Conservation (phyloP, 2,329 filamentous ascomycete species). For the Parasarocladium wereldwijsianum region DNA sequence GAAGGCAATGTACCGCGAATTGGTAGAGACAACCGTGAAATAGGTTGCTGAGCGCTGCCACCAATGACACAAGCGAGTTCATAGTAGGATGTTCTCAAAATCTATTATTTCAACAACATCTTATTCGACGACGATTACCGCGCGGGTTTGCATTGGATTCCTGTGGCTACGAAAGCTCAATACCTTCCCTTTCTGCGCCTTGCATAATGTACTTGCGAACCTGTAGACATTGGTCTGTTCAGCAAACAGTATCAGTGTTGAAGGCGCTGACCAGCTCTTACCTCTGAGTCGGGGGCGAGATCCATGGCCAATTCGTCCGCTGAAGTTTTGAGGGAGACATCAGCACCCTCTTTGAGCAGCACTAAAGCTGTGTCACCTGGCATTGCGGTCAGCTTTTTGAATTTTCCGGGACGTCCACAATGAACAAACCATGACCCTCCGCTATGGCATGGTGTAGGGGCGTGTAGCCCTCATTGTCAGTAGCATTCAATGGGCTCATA, state of each 20-base stretch:
- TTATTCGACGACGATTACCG: neutral
- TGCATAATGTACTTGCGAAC: constrained; percentile 64
- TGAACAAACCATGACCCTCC: constrained; percentile 49
- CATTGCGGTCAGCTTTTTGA: neutral
- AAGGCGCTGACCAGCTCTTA: constrained; percentile 22
- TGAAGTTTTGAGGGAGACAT: constrained; percentile 59
- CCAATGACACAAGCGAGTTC: constrained; percentile 5
- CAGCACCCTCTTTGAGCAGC: constrained; percentile 72
- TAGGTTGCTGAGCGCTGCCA: constrained; percentile 17
- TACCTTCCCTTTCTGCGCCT: constrained; percentile 70
- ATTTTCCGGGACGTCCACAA: neutral
- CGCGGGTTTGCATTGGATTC: neutral
- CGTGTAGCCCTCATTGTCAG: constrained; percentile 71
- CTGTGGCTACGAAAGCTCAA: constrained; percentile 33
- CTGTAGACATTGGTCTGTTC: constrained; percentile 21
- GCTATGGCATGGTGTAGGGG: constrained; percentile 78
- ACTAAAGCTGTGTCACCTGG: constrained; percentile 69
- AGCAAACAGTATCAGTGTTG: constrained; percentile 1
- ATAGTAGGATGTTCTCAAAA: too few species aligned
- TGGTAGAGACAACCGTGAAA: constrained; percentile 73
- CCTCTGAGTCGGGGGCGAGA: constrained; percentile 74
- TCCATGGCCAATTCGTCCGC: constrained; percentile 63
- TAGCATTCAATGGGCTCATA: constrained; percentile 67
- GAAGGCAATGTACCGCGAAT: constrained; percentile 89
- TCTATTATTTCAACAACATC: too few species aligned